Base-by-base conservation (phyloP, 2,329 filamentous ascomycete genomes). In the Colletotrichum sansevieriae region DNA sequence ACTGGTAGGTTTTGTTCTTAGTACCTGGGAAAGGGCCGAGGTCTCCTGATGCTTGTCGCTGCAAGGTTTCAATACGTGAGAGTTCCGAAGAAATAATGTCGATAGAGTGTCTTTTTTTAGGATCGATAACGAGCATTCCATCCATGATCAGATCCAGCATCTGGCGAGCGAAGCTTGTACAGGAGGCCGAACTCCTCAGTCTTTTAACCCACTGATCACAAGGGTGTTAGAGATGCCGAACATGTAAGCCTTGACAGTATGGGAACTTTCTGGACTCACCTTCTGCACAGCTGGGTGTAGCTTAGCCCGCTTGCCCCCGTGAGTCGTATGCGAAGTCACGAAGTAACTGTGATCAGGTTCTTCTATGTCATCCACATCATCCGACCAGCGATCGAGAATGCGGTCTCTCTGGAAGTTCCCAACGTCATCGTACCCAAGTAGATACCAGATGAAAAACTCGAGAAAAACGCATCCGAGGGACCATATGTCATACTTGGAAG, bases 391-490 rank as follows among this genome's bases (percentile, higher is more conserved):
- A 13, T 49, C n/a, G 15, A 11, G 33, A 3, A n/a, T 49, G 49
- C 57, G 41, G 10, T 41, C 49, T 20, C 37, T 63, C 43, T 25
- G 18, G 41, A 64, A 33, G 6, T 25, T 44, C 22, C 37, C 15
- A 4, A 61, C 29, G 2, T 8, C 35, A 1, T 47, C 46, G 8
- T n/a, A 18, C 1, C 60, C 65, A 12, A 57, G 41, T 1, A 65
- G 6, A 33, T 58, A 68, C 74, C 75, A 77, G 6, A 75, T 69
- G 44, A 74, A 39, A 18, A 72, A 74, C 60, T 76, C 75, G 1
- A 77, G 44, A n/a, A 71, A 71, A 11, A 76, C 72, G 35, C 75
- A 77, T 0, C 75, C 76, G 46, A 76, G 69, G 9, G 72, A 72
- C 75, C 75, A 77, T 1, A 74, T 70, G 44, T 76, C 75, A 39